Evolutionary conservation across 805 yeast genomes (phyloP), one percentile per base, ranked within the genome.

Genomic region (Candida sonorensis): DNA sequence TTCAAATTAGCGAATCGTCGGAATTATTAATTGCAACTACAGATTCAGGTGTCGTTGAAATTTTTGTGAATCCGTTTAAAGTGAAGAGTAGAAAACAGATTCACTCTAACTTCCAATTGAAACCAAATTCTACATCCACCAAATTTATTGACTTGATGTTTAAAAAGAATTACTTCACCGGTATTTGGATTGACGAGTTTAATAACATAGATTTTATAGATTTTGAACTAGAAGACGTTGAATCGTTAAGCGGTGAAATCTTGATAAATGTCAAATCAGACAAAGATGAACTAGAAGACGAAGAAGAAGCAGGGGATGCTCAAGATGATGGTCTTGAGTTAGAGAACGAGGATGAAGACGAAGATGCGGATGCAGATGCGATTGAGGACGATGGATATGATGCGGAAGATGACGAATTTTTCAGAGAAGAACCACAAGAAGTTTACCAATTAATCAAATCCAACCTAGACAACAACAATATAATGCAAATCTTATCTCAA

Each of bases 161-260:
- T 12, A 32, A 28, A 16, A 12, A 23, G 2, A 25, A 30, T 7
- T 32, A 38, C 18, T 21, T 35, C 16, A 19, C 33, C 13, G 58
- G 47, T 14, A 46, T 48, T 13, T 55, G 54, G 53, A 50, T 41
- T 31, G 56, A 53, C 33, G 50, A 51, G 3, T 47, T 36, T 27
- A 9, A 26, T 10, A 43, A 47, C 7, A 34, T 51, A 17, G 39
- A 45, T 20, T 39, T 46, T 15, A 45, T 51, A 4, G 47, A 45
- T 27, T 64, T 42, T 64, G 61, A 30, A 50, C 37, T 33, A 51
- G 53, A 61, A 50, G 39, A 55, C 44, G 16, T 56, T 38, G 36
- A 51, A 48, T 46, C 41, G 7, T 17, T 43, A 24, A 34, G 39
- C n/a, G 51, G 50, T 9, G 44, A 40, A 20, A 36, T 45, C 9